Evolutionary conservation across 148 eudicot genomes (phyloP), one percentile per base, ranked within the genome.

Genomic region (Camellia granthamiana): DNA sequence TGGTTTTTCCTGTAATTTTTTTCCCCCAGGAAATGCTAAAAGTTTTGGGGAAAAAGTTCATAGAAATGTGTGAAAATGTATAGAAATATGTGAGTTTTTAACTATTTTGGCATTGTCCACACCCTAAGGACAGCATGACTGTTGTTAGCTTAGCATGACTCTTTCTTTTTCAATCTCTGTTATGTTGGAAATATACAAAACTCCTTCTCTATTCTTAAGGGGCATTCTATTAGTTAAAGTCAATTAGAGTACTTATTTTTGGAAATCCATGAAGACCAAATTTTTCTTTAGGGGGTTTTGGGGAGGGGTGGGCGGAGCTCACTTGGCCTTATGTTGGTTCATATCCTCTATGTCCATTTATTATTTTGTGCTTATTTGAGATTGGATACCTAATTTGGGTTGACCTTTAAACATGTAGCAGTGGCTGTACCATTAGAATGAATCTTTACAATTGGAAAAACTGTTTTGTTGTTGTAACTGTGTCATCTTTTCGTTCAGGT

Each of bases 401-500:
- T 12, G 58, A n/a, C 65, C 16, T 23, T 73, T 52, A 62, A 73
- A 55, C 62, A 52, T 23, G 62, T 43, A 43, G 60, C 61, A 65
- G 8, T 64, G 49, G 52, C 21, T 65, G 3, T n/a, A 7, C 38
- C 9, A 43, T 54, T 18, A 41, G 19, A 52, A 55, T 4, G 56
- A 42, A 15, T 78, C 7, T 78, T 15, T n/a, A 13, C 21, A 8
- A 18, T 38, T 0, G 19, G 2, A 0, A 21, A 54, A 2, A 21
- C 3, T 51, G 46, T 41, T 59, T 6, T 42, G 14, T 8, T 0
- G 0, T 78, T 52, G 64, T 49, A 52, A 38, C 18, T n/a, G 67
- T 47, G 77, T 19, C 63, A 68, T 51, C 43, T 52, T 59, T 76
- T 78, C 75, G 6, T 54, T 51, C 89, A 95, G 99, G 97, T 76